phyloP scores from a whole-genome alignment of 257 asterid genomes.

The Echium plantagineum region DNA sequence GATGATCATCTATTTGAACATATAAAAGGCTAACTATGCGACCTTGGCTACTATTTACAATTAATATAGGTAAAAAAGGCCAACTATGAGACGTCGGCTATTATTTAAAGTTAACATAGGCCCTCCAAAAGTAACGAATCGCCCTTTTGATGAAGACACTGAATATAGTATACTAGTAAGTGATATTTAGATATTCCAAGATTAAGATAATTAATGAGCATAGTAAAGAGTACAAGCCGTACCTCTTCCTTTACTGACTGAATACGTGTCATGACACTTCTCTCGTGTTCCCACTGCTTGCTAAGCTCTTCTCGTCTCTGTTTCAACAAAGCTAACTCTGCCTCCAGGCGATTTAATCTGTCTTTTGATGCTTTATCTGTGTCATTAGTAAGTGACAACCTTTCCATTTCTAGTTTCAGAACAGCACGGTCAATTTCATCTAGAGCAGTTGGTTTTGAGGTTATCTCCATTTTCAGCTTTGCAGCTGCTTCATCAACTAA shows the following conservation, averaged over 20 bases:
- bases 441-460: conserved; percentile 92
- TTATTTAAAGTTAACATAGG: no score
- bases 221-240: conserved; percentile 9
- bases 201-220: neutral
- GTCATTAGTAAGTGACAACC: conserved; percentile 78
- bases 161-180: neutral
- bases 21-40: no score
- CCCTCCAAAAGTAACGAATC: no score
- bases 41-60: no score
- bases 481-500: conserved; percentile 98
- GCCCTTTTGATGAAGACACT: neutral
- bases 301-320: conserved; percentile 68
- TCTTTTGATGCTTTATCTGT: conserved; percentile 85
- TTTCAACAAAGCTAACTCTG: conserved; percentile 68
- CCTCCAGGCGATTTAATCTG: conserved; percentile 73
- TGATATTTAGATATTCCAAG: neutral
- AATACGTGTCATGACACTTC: conserved; percentile 67
- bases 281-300: conserved; percentile 94
- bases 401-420: conserved; percentile 89
- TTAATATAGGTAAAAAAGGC: no score
- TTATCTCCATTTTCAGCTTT: conserved; percentile 91
- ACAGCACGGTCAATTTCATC: conserved; percentile 86
- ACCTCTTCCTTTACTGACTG: conserved; percentile 94
- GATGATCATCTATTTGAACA: neutral
- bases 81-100: no score